phyloP scores from a whole-genome alignment of 805 yeast genomes.

The Schwanniomyces occidentalis region DNA sequence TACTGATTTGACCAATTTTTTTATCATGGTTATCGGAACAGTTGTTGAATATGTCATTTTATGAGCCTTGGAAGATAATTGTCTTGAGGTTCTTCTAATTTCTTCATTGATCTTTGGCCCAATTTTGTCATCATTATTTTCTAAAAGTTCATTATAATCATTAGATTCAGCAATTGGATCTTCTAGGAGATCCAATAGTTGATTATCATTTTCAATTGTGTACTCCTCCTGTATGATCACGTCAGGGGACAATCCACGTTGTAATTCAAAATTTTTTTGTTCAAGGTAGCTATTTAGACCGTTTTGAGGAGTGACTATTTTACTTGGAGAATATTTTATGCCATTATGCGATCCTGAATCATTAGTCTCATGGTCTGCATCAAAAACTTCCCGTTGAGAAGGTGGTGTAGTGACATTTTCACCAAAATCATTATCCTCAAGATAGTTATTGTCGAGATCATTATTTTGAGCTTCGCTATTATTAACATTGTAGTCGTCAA shows the following conservation, averaged over 20 bases:
- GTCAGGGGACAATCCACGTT: neutral
- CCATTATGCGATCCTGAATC: too few species aligned
- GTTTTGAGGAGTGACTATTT: slow-evolving; percentile 2
- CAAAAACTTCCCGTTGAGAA: too few species aligned
- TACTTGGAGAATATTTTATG: slow-evolving; percentile 1
- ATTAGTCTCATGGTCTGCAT: too few species aligned
- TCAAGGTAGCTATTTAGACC: neutral
- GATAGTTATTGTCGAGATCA: too few species aligned
- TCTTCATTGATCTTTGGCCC: neutral
- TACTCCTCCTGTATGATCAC: slow-evolving; percentile 13
- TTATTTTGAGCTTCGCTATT: too few species aligned
- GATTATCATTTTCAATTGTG: slow-evolving; percentile 10
- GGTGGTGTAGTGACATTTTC: too few species aligned
- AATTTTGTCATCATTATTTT: neutral
- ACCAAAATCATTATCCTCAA: too few species aligned
- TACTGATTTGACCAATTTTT: slow-evolving; percentile 14
- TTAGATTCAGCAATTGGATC: slow-evolving; percentile 4
- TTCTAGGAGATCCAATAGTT: slow-evolving; percentile 4
- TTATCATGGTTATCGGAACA: slow-evolving; percentile 15
- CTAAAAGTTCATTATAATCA: too few species aligned
- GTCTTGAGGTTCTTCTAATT: neutral
- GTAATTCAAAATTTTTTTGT: too few species aligned
- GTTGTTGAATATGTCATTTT: neutral
- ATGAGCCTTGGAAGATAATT: neutral
- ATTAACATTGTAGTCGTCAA: too few species aligned